Conservation (phyloP, 306 rosid genomes). For the Clitoria ternatea region DNA sequence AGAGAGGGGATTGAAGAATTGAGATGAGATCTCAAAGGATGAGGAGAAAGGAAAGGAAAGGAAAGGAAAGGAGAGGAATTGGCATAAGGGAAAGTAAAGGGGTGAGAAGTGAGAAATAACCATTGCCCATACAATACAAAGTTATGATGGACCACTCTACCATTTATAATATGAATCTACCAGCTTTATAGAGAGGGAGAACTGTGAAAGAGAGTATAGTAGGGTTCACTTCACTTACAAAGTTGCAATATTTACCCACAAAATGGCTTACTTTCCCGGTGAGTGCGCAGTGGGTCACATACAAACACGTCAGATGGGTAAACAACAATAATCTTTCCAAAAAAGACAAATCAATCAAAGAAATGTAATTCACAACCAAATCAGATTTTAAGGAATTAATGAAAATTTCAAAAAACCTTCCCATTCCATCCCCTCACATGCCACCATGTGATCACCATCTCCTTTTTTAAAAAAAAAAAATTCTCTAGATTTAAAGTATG, state of each 20-base stretch:
- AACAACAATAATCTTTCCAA: conserved; percentile 34
- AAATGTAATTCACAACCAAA: conserved; percentile 3
- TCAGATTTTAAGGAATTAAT: background rate
- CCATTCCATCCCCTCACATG: conserved; percentile 77
- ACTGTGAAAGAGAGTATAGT: conserved; percentile 18
- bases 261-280: conserved; percentile 58
- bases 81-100: background rate
- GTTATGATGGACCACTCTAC: conserved; percentile 70
- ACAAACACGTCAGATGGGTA: conserved; percentile 47
- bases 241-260: conserved; percentile 38
- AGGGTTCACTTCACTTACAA: conserved; percentile 46
- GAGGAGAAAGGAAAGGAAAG: background rate
- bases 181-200: conserved; percentile 60
- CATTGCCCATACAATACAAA: conserved; percentile 42
- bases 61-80: background rate
- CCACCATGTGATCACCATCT: conserved; percentile 73
- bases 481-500: conserved; percentile 71
- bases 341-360: conserved; percentile 26
- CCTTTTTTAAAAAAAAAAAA: conserved; percentile 54
- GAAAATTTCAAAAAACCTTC: background rate
- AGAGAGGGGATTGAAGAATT: conserved; percentile 28
- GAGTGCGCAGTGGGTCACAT: conserved; percentile 82
- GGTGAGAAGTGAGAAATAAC: conserved; percentile 23
- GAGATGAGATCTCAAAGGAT: conserved; percentile 52
- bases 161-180: conserved; percentile 52